Evolutionary conservation across 352 stramenopile genomes (phyloP).

Genomic region (Elongisporangium prolatum): DNA sequence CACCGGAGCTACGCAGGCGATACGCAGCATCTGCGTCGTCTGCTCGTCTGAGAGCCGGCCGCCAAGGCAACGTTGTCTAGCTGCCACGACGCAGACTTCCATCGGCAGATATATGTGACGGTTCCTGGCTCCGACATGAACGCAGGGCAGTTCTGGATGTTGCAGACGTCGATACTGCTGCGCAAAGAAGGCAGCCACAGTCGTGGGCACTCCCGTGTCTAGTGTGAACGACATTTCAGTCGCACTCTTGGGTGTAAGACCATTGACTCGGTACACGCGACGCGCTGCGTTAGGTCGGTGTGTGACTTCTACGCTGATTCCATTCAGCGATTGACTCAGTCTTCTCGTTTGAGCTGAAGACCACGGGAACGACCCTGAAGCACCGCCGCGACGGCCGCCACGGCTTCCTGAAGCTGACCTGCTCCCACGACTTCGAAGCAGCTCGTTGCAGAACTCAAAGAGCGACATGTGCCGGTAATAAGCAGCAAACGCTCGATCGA

Average conservation of each 20-base stretch:
- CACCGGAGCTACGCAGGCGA: neutral
- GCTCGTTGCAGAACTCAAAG: conserved; percentile 24
- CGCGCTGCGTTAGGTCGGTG: conserved; percentile 31
- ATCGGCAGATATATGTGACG: conserved; percentile 60
- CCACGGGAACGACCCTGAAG: conserved; percentile 19
- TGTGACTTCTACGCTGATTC: conserved; percentile 39
- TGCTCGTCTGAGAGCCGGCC: conserved; percentile 67
- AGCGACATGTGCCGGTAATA: conserved; percentile 58
- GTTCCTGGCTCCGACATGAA: conserved; percentile 64
- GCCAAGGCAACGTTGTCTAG: conserved; percentile 56
- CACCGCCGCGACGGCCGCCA: conserved; percentile 27
- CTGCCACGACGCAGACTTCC: conserved; percentile 73
- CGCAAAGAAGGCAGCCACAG: conserved; percentile 57
- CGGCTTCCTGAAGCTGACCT: conserved; percentile 1
- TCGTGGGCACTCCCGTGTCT: conserved; percentile 45
- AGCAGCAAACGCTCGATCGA: conserved; percentile 65
- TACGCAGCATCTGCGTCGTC: conserved; percentile 74
- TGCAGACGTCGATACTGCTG: conserved; percentile 55
- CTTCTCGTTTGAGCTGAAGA: conserved; percentile 21
- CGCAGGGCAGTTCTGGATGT: conserved; percentile 57
- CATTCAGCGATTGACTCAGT: conserved; percentile 35
- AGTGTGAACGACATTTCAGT: conserved; percentile 39
- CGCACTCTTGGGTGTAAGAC: conserved; percentile 47
- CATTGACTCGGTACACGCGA: conserved; percentile 49
- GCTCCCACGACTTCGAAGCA: neutral